Evolutionary conservation across 495 filamentous ascomycete species (phyloP), one percentile per base, ranked within the genome.

Genomic region (Hypoxylon rickii): DNA sequence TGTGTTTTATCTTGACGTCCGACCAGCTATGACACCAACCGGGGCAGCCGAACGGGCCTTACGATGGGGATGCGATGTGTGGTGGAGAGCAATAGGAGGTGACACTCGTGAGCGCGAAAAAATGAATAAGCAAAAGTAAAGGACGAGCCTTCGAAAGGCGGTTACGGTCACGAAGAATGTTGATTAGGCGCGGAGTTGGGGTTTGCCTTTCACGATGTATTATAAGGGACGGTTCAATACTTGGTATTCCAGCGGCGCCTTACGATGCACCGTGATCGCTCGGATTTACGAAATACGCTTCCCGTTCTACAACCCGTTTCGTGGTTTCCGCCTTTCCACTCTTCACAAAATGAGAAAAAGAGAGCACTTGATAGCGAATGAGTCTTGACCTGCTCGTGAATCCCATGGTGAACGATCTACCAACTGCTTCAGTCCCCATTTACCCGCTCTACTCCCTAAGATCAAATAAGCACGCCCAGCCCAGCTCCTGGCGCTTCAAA

Each of bases 1-100:
- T 1, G 92, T 97, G 5, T 99, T 99, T 75, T 97, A 86, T 67
- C 82, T 99, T 39, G 94, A 99, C 70, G 95, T 99, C n/a, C 80
- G 94, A 51, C 94, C 94, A 10, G 94, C 94, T 8, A 63, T 96
- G n/a, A 92, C 96, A 63, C 92, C 91, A 1, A 89, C 82, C 0
- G 84, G 84, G 8, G 89, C 89, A 22, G 84, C 85, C 17, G 95
- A 97, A 78, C 82, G 95, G 46, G 67, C 91, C 54, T 80, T 96
- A 70, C 75, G 92, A 65, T 97, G 95, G 94, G 88, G 90, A 44
- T 89, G 89, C 11, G 90, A 96, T 74, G 84, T 96, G 3, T 98
- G 94, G 94, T 94, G 86, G 81, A 82, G 81, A 58, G 94, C 92
- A 7, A 90, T 86, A 53, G 94, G 94, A 2, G 86, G 76, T n/a